phyloP scores from a whole-genome alignment of 495 filamentous ascomycete species.

The Penicillium taxi region DNA sequence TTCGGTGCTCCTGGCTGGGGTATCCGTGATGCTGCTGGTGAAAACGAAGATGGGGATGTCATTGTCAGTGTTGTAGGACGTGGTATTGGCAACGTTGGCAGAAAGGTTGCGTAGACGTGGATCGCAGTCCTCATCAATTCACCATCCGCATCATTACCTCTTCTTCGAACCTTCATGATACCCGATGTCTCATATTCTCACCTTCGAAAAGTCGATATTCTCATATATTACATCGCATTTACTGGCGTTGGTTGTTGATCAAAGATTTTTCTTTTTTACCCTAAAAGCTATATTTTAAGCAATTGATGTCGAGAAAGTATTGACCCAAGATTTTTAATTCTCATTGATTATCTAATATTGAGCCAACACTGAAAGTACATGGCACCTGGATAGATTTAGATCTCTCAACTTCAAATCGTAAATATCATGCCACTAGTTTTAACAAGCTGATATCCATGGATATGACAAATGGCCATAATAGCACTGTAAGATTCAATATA shows the following conservation, averaged over 20 bases:
- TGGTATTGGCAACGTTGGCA: slow-evolving; percentile 91
- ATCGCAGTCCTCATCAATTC: not conserved
- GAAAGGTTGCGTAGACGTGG: slow-evolving; percentile 70
- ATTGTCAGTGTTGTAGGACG: slow-evolving; percentile 86
- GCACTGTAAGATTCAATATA: too few relatives aligned
- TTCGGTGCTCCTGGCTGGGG: slow-evolving; percentile 88
- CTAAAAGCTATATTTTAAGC: too few relatives aligned
- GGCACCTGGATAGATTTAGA: too few relatives aligned
- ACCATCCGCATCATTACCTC: not conserved
- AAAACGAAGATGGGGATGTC: slow-evolving; percentile 59
- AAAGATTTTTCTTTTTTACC: slow-evolving; percentile 4
- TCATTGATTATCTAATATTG: too few relatives aligned
- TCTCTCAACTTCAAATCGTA: too few relatives aligned
- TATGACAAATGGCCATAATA: too few relatives aligned
- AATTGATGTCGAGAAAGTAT: too few relatives aligned
- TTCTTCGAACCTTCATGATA: slow-evolving; percentile 14
- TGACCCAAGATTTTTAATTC: too few relatives aligned
- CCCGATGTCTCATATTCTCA: slow-evolving; percentile 12
- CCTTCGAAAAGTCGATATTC: slow-evolving; percentile 2
- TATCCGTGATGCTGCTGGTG: slow-evolving; percentile 61
- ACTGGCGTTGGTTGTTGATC: slow-evolving; percentile 2
- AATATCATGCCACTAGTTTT: too few relatives aligned
- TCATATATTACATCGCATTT: slow-evolving; percentile 11
- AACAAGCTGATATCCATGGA: too few relatives aligned
- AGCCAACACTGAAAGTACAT: too few relatives aligned